Conservation (phyloP, 164 flowering plant species). For the Nymphaea thermarum region DNA sequence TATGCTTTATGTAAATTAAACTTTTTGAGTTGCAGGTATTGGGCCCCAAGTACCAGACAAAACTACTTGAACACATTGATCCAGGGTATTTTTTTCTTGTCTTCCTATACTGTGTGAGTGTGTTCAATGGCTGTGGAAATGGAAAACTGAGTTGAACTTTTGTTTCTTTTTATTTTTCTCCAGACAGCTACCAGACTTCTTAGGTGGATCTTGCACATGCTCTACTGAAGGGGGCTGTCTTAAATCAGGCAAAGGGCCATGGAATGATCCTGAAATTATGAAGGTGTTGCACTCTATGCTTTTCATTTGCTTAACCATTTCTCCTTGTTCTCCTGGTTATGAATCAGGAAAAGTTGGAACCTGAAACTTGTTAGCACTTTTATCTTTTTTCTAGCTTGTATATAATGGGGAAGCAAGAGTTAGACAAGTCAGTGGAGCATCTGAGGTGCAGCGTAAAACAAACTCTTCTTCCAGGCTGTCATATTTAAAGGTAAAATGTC, state of each 20-base stretch:
- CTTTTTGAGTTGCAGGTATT: conserved; percentile 40
- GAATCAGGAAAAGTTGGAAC: neutral
- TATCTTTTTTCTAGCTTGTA: conserved; percentile 44
- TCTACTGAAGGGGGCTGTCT: conserved; percentile 80
- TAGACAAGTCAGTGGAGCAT: conserved; percentile 36
- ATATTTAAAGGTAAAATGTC: conserved; percentile 36
- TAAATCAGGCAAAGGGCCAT: conserved; percentile 79
- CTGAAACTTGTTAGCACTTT: neutral
- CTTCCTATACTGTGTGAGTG: neutral
- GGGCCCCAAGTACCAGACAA: conserved; percentile 52
- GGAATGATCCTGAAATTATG: conserved; percentile 84
- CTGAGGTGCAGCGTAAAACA: conserved; percentile 28
- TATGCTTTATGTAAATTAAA: neutral
- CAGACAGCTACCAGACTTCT: conserved; percentile 95
- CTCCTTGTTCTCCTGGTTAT: neutral
- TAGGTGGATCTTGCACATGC: conserved; percentile 90
- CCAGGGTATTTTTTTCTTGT: conserved; percentile 34
- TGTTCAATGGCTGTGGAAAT: neutral
- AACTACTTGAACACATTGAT: conserved; percentile 67
- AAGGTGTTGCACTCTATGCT: conserved; percentile 30
- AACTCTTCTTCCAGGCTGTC: conserved; percentile 28
- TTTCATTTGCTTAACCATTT: neutral
- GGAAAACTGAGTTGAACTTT: neutral
- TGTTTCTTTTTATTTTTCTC: neutral
- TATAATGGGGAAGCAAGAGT: conserved; percentile 42